Percentiles rank a stretch among this genome's conserved stretches.
Conservation (phyloP, 2,329 filamentous ascomycete species). For the Rhytidhysteron rufulum region DNA sequence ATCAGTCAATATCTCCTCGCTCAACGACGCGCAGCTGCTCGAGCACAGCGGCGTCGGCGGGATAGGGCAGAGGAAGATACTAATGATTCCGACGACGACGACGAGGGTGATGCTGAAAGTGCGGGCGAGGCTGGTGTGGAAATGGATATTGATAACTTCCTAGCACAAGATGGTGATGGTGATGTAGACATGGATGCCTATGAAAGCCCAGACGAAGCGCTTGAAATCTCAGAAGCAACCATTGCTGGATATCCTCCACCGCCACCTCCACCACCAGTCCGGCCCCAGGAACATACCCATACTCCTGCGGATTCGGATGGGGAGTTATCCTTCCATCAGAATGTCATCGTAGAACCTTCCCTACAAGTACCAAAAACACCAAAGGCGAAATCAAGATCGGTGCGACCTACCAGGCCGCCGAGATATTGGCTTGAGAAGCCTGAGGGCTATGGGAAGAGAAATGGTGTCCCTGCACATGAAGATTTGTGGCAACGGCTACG, state of each 20-base stretch:
- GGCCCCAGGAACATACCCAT: conserved; percentile 56
- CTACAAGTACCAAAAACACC: conserved; percentile 81
- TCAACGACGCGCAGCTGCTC: conserved; percentile 23
- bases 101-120: conserved; percentile 40
- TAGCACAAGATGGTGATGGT: conserved; percentile 44
- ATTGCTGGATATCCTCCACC: conserved; percentile 71
- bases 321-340: conserved; percentile 58
- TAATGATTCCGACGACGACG: conserved; percentile 46
- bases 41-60: conserved; percentile 20
- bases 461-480: conserved; percentile 68
- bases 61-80: conserved; percentile 44
- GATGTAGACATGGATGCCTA: conserved; percentile 49
- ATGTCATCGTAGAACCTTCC: conserved; percentile 60
- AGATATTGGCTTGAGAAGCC: conserved; percentile 86
- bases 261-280: conserved; percentile 52
- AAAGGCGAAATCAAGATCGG: conserved; percentile 36
- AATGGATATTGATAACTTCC: conserved; percentile 45
- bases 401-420: conserved; percentile 61
- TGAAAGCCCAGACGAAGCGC: conserved; percentile 56
- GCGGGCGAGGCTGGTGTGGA: conserved; percentile 36
- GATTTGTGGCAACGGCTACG: conserved; percentile 86
- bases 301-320: conserved; percentile 72
- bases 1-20: conserved; percentile 20
- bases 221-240: conserved; percentile 74
- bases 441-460: conserved; percentile 59